phyloP scores from a whole-genome alignment of 148 eudicot species.

The Chenopodium suecicum region DNA sequence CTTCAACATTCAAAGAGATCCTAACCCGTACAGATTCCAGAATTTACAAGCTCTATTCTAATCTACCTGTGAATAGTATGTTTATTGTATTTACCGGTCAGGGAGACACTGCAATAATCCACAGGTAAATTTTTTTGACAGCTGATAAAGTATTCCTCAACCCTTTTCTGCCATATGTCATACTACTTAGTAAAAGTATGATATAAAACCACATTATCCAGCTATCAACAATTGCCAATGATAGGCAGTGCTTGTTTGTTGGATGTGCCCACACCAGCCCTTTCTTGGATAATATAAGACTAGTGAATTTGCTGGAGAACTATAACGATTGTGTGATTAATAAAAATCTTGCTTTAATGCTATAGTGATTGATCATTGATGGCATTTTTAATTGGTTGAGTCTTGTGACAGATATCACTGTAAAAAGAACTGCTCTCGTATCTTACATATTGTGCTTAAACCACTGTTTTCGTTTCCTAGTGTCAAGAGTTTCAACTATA shows the following conservation, averaged over 20 bases:
- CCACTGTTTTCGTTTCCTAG: neutral
- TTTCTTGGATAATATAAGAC: neutral
- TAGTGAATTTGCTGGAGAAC: neutral
- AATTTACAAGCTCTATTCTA: slow-evolving; percentile 57
- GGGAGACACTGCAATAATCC: slow-evolving; percentile 84
- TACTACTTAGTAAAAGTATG: neutral
- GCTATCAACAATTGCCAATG: neutral
- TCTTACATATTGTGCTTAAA: neutral
- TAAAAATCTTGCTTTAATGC: neutral
- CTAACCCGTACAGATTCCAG: slow-evolving; percentile 58
- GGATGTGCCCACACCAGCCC: neutral
- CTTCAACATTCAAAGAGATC: slow-evolving; percentile 63
- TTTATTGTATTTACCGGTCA: slow-evolving; percentile 86
- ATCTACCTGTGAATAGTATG: slow-evolving; percentile 72
- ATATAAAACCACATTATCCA: neutral
- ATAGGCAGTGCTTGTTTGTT: neutral
- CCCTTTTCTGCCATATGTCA: neutral
- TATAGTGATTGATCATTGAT: neutral
- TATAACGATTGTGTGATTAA: neutral
- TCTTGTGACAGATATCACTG: neutral
- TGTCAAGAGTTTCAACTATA: neutral
- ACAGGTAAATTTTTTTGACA: slow-evolving; percentile 47
- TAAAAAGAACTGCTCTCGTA: neutral
- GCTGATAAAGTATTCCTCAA: neutral
- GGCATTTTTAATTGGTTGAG: neutral